Percentiles rank a stretch among this genome's conserved stretches.
Evolutionary conservation across 225 moss, liverwort and hornwort species (phyloP).

Genomic region (Neckera pumila): DNA sequence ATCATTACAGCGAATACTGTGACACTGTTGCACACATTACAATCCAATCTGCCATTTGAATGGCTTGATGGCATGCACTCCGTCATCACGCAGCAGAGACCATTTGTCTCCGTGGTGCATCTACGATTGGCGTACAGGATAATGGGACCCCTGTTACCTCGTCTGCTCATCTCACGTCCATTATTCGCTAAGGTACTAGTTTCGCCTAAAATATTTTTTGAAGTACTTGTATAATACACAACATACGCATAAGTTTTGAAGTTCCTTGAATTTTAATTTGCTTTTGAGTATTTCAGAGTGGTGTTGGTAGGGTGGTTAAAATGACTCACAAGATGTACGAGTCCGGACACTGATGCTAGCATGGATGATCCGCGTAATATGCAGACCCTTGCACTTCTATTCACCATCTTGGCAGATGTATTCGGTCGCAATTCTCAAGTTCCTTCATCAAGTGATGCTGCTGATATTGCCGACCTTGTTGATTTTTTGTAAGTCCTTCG

Average conservation of each 20-base stretch:
- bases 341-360: background rate
- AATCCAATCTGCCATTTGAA: slow-evolving; percentile 78
- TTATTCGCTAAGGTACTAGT: slow-evolving; percentile 67
- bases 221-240: background rate
- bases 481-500: slow-evolving; percentile 61
- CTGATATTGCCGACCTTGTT: slow-evolving; percentile 79
- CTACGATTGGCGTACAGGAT: slow-evolving; percentile 90
- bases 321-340: background rate
- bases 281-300: background rate
- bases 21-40: slow-evolving; percentile 73
- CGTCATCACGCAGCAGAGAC: slow-evolving; percentile 79
- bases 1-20: slow-evolving; percentile 55
- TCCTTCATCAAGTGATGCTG: slow-evolving; percentile 34
- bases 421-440: slow-evolving; percentile 64
- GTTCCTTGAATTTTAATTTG: background rate
- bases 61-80: slow-evolving; percentile 91
- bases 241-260: background rate
- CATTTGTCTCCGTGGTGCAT: slow-evolving; percentile 75
- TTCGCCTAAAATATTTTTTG: background rate
- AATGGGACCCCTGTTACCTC: slow-evolving; percentile 83
- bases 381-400: slow-evolving; percentile 84
- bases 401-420: slow-evolving; percentile 84
- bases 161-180: slow-evolving; percentile 65
- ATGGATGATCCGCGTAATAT: background rate
- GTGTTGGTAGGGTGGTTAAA: background rate